Conservation (phyloP, 257 asterid species). For the Coffea eugenioides region DNA sequence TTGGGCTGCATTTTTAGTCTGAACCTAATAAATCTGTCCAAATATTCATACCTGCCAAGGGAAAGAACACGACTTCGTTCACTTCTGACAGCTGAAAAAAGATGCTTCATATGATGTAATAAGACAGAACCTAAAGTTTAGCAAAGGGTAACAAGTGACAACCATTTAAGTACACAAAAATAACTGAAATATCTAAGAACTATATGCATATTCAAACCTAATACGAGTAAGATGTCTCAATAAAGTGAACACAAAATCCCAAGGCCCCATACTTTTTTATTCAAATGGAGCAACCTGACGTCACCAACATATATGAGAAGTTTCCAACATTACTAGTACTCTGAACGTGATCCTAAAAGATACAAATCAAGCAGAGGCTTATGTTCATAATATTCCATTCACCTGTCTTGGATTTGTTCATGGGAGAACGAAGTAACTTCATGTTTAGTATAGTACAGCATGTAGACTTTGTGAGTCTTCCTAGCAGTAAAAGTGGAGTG, state of each 20-base stretch:
- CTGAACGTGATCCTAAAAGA: background rate
- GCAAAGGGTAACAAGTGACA: background rate
- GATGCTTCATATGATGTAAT: background rate
- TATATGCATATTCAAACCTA: background rate
- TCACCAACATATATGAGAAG: background rate
- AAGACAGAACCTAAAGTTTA: background rate
- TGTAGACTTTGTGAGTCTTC: background rate
- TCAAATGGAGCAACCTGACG: background rate
- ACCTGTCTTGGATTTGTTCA: background rate
- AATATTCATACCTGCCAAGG: constrained; percentile 31
- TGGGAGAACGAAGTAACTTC: background rate
- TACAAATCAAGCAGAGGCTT: background rate
- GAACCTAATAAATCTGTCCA: constrained; percentile 32
- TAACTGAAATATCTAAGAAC: background rate
- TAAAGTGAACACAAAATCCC: background rate
- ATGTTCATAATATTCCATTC: background rate
- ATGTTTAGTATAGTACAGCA: background rate
- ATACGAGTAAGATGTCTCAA: background rate
- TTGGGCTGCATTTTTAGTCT: constrained; percentile 27
- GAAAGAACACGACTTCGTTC: background rate
- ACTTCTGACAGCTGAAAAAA: background rate
- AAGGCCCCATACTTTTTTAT: background rate
- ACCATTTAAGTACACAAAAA: background rate
- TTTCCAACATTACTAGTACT: background rate
- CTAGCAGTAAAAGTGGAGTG: background rate